Evolutionary conservation across 1,139 yeast species (phyloP).

Genomic region (Candida sojae): DNA sequence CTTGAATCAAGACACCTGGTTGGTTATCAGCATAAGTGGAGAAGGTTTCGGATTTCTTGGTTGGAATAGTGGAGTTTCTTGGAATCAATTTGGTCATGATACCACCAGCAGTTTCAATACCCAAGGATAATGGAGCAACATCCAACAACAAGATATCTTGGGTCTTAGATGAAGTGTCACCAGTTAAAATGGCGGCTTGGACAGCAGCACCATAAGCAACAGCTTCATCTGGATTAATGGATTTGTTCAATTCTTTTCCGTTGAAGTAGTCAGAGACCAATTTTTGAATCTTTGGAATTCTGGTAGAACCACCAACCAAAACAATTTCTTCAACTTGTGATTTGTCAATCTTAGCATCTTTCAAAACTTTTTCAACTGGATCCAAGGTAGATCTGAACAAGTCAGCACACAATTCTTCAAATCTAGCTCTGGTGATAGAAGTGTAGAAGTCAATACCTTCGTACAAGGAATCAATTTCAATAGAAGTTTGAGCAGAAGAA

Average conservation of each 20-base stretch:
- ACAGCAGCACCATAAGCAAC: constrained; percentile 50
- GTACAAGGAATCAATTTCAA: constrained; percentile 41
- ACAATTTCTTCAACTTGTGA: constrained; percentile 42
- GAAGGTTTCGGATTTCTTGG: constrained; percentile 92
- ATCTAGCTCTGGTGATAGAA: constrained; percentile 46
- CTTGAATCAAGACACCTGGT: constrained; percentile 93
- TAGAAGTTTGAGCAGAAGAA: constrained; percentile 42
- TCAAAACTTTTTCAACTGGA: constrained; percentile 46
- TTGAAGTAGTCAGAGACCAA: constrained; percentile 46
- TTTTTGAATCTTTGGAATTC: constrained; percentile 48
- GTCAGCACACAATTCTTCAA: constrained; percentile 47
- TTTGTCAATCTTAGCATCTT: constrained; percentile 44
- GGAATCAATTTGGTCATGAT: constrained; percentile 95
- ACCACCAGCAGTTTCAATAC: constrained; percentile 97
- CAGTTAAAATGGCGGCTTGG: constrained; percentile 61
- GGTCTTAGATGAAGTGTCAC: constrained; percentile 75
- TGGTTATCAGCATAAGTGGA: constrained; percentile 97
- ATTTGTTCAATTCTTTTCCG: constrained; percentile 48
- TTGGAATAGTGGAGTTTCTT: constrained; percentile 95
- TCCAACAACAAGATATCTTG: constrained; percentile 87
- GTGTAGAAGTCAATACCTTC: constrained; percentile 46
- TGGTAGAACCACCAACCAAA: constrained; percentile 47
- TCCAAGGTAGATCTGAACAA: constrained; percentile 45
- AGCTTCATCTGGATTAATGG: constrained; percentile 49
- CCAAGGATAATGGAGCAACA: constrained; percentile 90